Base-by-base conservation (phyloP, 2,329 filamentous ascomycete genomes). In the Lomentospora prolificans region DNA sequence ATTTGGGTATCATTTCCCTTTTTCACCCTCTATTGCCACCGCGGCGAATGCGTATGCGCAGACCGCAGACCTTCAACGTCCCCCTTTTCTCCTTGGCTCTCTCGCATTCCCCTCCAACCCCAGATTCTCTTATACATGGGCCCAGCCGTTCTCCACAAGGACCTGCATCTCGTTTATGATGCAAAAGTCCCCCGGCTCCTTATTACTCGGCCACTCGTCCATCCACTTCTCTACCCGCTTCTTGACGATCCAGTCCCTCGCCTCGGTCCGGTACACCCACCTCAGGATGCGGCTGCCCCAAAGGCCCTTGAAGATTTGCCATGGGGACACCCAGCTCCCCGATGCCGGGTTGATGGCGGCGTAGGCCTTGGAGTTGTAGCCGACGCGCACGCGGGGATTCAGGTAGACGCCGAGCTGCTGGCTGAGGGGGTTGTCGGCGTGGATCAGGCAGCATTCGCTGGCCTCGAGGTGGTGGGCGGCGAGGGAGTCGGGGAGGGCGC, bases 391-490 rank as follows among this genome's bases (percentile, higher is more conserved):
- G 10, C 77, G 76, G 1, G 86, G 84, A 65, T 90, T 90, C 39
- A 89, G 64, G 66, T 75, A 89, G 4, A 89, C 80, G 52, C 86
- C 82, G 55, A 68, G 61, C 4, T 67, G 66, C 56, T 64, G 64
- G 4, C 75, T 76, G 3, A 83, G 69, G 1, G 79, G 80, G 61
- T 89, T 89, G 63, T 89, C 86, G 2, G 81, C 80, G 64, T 89
- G 86, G 55, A 89, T 82, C 54, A 91, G 78, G 67, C 88, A 91
- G 71, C 87, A 90, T 68, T 91, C 87, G 12, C 82, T 87, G n/a
- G 77, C 87, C 67, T 91, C 88, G 25, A 90, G 73, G 63, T 89
- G 86, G 25, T 72, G 63, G 6, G 67, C 63, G 2, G 81, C 81
- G 1, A 92, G 77, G 3, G 75, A 77, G 63, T 88, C 85, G 0